Base-by-base conservation (phyloP, 306 rosid genomes). In the Sphenostylis stenocarpa region DNA sequence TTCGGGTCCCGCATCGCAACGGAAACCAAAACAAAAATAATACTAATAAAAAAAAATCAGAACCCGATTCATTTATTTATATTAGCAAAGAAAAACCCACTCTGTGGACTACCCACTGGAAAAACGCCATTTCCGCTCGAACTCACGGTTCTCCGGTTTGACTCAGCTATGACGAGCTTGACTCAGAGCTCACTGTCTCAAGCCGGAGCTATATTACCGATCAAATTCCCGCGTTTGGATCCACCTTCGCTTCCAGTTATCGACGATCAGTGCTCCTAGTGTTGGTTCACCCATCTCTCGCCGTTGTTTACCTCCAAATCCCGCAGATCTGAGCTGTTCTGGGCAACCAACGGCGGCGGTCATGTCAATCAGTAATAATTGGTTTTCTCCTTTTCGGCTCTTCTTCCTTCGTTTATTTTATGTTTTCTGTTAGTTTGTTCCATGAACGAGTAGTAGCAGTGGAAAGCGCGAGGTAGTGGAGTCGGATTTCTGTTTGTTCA, bases 101-200 rank as follows among this genome's bases (percentile, higher is more conserved):
- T 28, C 6, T 62, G 14, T 57, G 34, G 29, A 62, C 67, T 73
- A 66, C 19, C 52, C 36, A 44, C 57, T 28, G 33, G 13, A 33
- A 43, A 2, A 12, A 75, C 45, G n/a, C 29, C 57, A 58, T 79
- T 80, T 66, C 67, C 79, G 64, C 44, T 60, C 29, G 6, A 31
- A n/a, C 16, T 63, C 21, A 3, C 75, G 80, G 19, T 58, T 58
- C 80, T 80, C 82, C 77, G 82, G 48, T 78, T 85, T 62, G 70
- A 74, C 85, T 84, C 82, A 47, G 82, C 73, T 43, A 85, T 88
- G 93, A 75, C 45, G 57, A 41, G 72, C 76, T 73, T 68, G 84
- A 80, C 80, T 76, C 80, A 34, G 78, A 73, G 81, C 53, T 53
- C 55, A 62, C 68, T 82, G 1, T 34, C 73, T 68, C 81, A 61